Conservation (phyloP, 2,329 filamentous ascomycete genomes). For the Cyphellophora europaea region DNA sequence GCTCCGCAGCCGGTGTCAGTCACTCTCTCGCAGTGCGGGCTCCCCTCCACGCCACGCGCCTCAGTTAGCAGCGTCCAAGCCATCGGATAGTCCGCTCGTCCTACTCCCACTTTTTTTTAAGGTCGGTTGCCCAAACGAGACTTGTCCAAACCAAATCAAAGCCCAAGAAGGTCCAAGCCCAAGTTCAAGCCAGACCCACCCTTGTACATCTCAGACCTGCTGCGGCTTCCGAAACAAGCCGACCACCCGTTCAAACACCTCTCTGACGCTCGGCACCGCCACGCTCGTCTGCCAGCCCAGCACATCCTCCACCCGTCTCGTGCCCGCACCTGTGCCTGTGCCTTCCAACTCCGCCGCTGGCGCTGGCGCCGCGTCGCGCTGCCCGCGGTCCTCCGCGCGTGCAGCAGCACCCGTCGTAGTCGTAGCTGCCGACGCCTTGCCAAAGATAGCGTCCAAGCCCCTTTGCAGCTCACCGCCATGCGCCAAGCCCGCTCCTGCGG, state of each 20-base stretch:
- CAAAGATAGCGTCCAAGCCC: constrained; percentile 13
- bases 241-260: constrained; percentile 15
- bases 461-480: constrained; percentile 6
- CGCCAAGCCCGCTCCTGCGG: constrained; percentile 2
- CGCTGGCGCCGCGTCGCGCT: not conserved
- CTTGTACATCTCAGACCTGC: no score
- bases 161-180: no score
- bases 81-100: no score
- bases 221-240: constrained; percentile 1
- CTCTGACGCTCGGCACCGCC: constrained; percentile 9
- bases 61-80: no score
- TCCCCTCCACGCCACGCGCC: no score
- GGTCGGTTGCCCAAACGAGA: no score
- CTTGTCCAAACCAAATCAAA: no score
- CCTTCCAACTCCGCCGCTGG: not conserved
- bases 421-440: not conserved
- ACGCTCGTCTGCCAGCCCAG: constrained; percentile 11
- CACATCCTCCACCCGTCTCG: constrained; percentile 7
- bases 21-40: no score
- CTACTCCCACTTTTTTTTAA: no score
- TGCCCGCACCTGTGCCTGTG: not conserved
- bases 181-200: no score
- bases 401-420: not conserved
- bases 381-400: not conserved
- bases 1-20: no score